Base-by-base conservation (phyloP, 164 flowering plant species). In the Kalanchoe fedtschenkoi region DNA sequence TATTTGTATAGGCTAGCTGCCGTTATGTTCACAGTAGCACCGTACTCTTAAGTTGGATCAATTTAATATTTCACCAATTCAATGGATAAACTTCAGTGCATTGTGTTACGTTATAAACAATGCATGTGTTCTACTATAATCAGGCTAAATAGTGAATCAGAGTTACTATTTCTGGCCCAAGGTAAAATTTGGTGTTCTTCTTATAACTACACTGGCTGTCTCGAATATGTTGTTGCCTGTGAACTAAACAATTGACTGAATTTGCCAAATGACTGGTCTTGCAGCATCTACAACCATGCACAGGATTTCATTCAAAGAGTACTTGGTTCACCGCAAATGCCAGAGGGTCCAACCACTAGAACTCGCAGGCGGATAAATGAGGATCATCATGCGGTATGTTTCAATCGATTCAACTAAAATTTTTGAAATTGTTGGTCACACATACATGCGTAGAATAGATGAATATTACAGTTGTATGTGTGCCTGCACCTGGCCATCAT, bases 271-370 rank as follows among this genome's bases (percentile, higher is more conserved):
- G 6, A 22, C 38, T 70, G 24, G 28, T 24, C 16, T 54, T 70
- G 62, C 85, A 87, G 93, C 81, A 87, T 87, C 34, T 84, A 87
- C 67, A 87, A 87, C 68, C 89, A 87, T 67, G 43, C 74, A 21
- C 75, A 61, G 41, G 83, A 76, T 39, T 70, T 80, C 61, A 54
- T 79, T 13, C 70, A 55, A 56, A 81, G 69, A 62, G 44, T 74
- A 62, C 64, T 70, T 33, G 74, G 71, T 61, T 58, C 58, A 35
- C 8, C 62, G 34, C 69, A 46, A 54, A 63, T 70, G 65, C 70
- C 75, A 51, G 70, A n/a, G n/a, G n/a, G n/a, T n/a, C n/a, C n/a
- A n/a, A n/a, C 67, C 47, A 58, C 66, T 43, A 68, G 65, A 26
- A 63, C 43, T 42, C 33, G 28, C 37, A 71, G 69, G 58, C 44